A percentile compares a stretch with the other conserved stretches of the same genome.
These are phyloP conservation scores for Globisporangium canariense DNA, from an alignment of 352 stramenopile species.

Conservation along the genomic window DNA sequence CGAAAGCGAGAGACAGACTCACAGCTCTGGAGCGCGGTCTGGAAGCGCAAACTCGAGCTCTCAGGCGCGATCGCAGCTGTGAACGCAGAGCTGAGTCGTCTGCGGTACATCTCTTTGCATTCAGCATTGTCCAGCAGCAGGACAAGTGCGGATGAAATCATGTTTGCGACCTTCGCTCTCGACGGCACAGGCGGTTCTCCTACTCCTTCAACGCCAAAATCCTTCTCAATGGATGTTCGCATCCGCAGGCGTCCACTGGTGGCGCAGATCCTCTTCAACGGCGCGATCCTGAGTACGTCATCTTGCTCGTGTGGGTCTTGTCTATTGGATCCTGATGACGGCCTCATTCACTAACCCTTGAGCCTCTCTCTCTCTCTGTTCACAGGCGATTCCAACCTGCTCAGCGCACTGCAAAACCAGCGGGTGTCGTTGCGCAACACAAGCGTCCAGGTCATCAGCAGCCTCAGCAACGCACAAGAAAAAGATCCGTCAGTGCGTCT, in stretches of 20 bases:
- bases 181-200: background rate
- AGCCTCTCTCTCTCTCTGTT: background rate
- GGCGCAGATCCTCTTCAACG: background rate
- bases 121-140: background rate
- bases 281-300: slow-evolving; percentile 5
- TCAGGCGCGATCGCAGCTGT: slow-evolving; percentile 1
- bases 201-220: background rate
- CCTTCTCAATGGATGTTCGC: background rate
- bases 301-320: background rate
- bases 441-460: slow-evolving; percentile 4
- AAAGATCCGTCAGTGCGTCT: background rate
- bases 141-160: background rate
- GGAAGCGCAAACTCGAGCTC: slow-evolving; percentile 12
- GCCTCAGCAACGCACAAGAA: background rate
- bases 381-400: slow-evolving; percentile 2
- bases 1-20: background rate
- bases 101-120: slow-evolving; percentile 7
- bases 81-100: slow-evolving; percentile 7
- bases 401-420: background rate
- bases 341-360: background rate
- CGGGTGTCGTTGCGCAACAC: slow-evolving; percentile 6
- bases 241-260: slow-evolving; percentile 7
- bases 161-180: slow-evolving; percentile 6
- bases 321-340: background rate
- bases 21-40: background rate